These are phyloP conservation scores for Alloascoidea hylecoeti DNA, from an alignment of 805 yeast genomes.

Conservation along the genomic window DNA sequence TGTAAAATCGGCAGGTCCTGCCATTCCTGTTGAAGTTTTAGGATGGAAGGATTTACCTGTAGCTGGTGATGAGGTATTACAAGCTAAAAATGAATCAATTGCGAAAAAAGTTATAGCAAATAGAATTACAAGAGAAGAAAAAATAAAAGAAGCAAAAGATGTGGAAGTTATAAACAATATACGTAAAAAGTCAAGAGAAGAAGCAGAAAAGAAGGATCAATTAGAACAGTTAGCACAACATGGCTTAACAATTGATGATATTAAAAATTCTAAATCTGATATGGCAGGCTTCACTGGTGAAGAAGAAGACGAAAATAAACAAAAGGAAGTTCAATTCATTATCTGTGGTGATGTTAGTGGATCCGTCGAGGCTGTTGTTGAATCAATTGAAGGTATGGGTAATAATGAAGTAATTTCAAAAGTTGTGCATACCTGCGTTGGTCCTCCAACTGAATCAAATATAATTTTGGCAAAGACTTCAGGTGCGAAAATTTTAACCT, in stretches of 20 bases:
- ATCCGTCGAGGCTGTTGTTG: conserved; percentile 84
- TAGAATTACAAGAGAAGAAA: conserved; percentile 38
- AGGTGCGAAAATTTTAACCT: conserved; percentile 60
- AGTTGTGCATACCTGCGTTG: conserved; percentile 68
- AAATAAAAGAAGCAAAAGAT: conserved; percentile 42
- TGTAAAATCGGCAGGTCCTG: conserved; percentile 61
- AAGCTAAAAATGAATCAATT: conserved; percentile 56
- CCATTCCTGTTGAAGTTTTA: conserved; percentile 78
- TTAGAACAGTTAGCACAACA: conserved; percentile 42
- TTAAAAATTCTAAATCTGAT: conserved; percentile 21
- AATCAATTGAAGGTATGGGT: conserved; percentile 71
- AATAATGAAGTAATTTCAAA: conserved; percentile 67
- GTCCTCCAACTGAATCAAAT: conserved; percentile 57
- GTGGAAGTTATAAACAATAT: conserved; percentile 60
- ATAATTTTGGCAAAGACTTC: conserved; percentile 56
- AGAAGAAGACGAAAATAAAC: conserved; percentile 11
- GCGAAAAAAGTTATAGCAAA: conserved; percentile 68
- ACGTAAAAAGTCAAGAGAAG: conserved; percentile 39
- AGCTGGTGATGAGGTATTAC: conserved; percentile 76
- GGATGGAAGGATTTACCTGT: conserved; percentile 94
- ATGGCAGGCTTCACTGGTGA: conserved; percentile 14
- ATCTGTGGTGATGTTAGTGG: conserved; percentile 90
- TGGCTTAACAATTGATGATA: conserved; percentile 41
- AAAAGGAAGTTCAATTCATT: conserved; percentile 39
- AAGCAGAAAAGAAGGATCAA: conserved; percentile 35